Evolutionary conservation across 1,139 yeast species (phyloP).

Genomic region (Magnusiomyces tetraspermus): DNA sequence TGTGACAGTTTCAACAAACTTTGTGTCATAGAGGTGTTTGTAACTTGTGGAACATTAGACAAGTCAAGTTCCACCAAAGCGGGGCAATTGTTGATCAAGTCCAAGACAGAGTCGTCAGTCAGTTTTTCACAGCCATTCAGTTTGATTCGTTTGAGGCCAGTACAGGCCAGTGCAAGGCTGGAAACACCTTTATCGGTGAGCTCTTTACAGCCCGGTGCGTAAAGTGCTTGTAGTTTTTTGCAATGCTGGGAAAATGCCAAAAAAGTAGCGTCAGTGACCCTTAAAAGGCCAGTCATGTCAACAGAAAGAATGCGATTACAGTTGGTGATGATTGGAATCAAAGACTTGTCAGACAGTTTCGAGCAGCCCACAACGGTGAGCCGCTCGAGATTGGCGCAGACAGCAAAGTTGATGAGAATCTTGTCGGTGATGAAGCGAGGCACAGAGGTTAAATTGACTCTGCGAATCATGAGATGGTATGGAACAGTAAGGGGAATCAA

Average conservation of each 20-base stretch:
- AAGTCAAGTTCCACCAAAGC: slow-evolving; percentile 83
- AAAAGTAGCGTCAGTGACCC: slow-evolving; percentile 58
- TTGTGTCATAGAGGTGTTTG: slow-evolving; percentile 51
- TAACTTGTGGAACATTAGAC: slow-evolving; percentile 68
- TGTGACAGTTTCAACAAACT: slow-evolving; percentile 59
- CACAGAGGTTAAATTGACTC: slow-evolving; percentile 72
- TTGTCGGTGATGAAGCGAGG: slow-evolving; percentile 60
- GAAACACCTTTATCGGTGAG: slow-evolving; percentile 62
- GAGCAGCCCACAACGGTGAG: slow-evolving; percentile 77
- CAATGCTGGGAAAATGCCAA: slow-evolving; percentile 63
- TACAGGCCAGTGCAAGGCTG: slow-evolving; percentile 52
- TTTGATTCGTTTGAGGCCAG: slow-evolving; percentile 72
- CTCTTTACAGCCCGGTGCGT: slow-evolving; percentile 73
- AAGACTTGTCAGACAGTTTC: slow-evolving; percentile 50
- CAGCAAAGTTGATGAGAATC: slow-evolving; percentile 32
- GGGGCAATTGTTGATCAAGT: slow-evolving; percentile 61
- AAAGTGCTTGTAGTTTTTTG: slow-evolving; percentile 74
- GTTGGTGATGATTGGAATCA: slow-evolving; percentile 50
- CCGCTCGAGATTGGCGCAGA: slow-evolving; percentile 69
- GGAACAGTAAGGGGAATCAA: slow-evolving; percentile 37
- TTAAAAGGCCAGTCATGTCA: slow-evolving; percentile 79
- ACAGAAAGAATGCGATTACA: slow-evolving; percentile 73
- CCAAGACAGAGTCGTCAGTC: slow-evolving; percentile 56
- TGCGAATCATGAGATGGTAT: slow-evolving; percentile 64
- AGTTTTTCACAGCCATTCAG: slow-evolving; percentile 63